Base-by-base conservation (phyloP, 768 basidiomycete species). In the Trametes punicea region DNA sequence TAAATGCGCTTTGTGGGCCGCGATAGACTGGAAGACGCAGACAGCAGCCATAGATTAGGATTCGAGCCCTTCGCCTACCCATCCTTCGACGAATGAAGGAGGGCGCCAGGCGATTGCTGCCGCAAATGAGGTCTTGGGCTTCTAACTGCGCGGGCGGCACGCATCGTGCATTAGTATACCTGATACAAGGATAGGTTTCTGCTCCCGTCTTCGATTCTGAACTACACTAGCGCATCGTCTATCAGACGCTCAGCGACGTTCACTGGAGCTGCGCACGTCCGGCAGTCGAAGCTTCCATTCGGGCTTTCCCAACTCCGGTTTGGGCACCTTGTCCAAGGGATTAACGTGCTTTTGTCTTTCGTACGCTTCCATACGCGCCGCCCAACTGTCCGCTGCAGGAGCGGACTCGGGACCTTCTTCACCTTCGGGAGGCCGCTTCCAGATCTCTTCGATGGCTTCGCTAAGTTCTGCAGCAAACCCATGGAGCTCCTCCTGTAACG, bases 371-470 rank as follows among this genome's bases (percentile, higher is more conserved):
- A 69, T 69, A 23, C 67, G 65, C 25, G 56, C 59, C 9, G 66
- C 66, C 69, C 68, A 68, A 26, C 64, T 52, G 27, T 64, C 65
- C 36, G 36, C 20, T 44, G 27, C 58, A 56, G 18, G 34, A 26
- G 25, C 39, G 50, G 23, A 9, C 42, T 31, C 64, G 18, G 59
- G 59, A 10, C 69, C 67, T 11, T 68, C 73, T 11, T 71, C 73
- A 18, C 69, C 72, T 10, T 70, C 60, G 10, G 74, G 59, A 0
- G 75, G 51, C 60, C 74, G 77, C 46, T 70, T 74, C 90, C 90
- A 93, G 8, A 88, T 78, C 55, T 82, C 83, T 13, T 86, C 82
- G 13, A 91, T 66, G 6, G 81, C 79, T 16, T 73, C 72, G 8
- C 72, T 69, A 11, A 89, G 64, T 69, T 87, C 85, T 27, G 57